phyloP scores from a whole-genome alignment of 768 basidiomycete genomes.

The Mycena olivaceomarginata region DNA sequence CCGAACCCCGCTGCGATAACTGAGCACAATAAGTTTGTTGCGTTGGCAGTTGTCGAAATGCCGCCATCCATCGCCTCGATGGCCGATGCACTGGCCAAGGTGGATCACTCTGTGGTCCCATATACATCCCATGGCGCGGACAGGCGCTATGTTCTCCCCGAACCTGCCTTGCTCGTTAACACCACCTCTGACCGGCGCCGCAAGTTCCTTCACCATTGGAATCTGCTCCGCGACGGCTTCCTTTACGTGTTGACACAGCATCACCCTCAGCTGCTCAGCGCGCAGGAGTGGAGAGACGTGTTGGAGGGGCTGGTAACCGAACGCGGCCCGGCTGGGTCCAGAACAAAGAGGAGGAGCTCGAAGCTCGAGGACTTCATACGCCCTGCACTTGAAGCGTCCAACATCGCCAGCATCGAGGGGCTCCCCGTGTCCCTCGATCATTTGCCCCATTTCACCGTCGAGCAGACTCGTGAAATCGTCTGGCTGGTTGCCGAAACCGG shows the following conservation, averaged over 20 bases:
- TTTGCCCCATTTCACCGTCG: background rate
- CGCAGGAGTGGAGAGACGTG: background rate
- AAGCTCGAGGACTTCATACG: background rate
- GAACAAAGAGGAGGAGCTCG: background rate
- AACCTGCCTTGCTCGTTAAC: background rate
- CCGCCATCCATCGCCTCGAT: background rate
- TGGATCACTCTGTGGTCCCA: background rate
- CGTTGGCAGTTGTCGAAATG: background rate
- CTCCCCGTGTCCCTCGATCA: background rate
- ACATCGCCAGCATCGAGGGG: background rate
- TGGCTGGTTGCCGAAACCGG: slow-evolving; percentile 9
- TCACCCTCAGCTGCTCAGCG: background rate
- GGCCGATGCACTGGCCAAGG: background rate
- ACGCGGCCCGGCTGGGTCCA: background rate
- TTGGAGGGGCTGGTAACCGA: background rate
- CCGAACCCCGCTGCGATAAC: background rate
- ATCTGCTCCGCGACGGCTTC: background rate
- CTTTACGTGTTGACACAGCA: background rate
- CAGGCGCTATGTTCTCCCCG: background rate
- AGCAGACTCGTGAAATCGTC: background rate
- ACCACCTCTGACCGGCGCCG: background rate
- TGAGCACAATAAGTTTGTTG: background rate
- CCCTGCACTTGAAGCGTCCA: background rate
- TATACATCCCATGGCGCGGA: background rate
- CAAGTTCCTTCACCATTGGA: slow-evolving; percentile 7